Conservation (phyloP, 495 filamentous ascomycete genomes). For the Aspergillus sclerotioniger region DNA sequence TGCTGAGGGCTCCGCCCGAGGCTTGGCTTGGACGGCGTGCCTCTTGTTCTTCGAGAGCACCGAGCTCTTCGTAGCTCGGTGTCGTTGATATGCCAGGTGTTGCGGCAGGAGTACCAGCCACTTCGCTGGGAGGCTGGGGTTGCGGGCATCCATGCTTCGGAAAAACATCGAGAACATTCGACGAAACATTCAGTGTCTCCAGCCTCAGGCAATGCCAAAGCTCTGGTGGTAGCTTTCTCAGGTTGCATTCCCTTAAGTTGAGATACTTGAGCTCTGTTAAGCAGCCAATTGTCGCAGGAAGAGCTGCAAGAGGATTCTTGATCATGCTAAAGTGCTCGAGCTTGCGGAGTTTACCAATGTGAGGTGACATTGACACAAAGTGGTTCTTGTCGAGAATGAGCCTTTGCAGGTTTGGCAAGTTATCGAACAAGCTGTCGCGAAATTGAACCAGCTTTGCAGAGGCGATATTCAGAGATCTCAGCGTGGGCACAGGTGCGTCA, state of each 20-base stretch:
- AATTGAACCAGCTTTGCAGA: constrained; percentile 83
- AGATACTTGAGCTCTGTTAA: constrained; percentile 79
- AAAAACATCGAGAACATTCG: constrained; percentile 85
- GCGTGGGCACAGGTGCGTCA: constrained; percentile 67
- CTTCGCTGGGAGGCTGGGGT: constrained; percentile 56
- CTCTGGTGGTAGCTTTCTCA: constrained; percentile 82
- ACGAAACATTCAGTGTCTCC: constrained; percentile 90
- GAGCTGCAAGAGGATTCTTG: constrained; percentile 76
- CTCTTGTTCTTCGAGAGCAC: constrained; percentile 60
- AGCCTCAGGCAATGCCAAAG: constrained; percentile 88
- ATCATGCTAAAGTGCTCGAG: constrained; percentile 93
- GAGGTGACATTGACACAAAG: constrained; percentile 79
- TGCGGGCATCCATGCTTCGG: constrained; percentile 73
- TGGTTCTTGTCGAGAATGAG: constrained; percentile 93
- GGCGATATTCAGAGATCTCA: constrained; percentile 83
- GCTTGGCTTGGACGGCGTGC: constrained; percentile 79
- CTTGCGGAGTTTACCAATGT: constrained; percentile 78
- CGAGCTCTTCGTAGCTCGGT: constrained; percentile 77
- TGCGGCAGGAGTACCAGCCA: constrained; percentile 44
- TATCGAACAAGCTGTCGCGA: constrained; percentile 79
- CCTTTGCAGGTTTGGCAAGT: constrained; percentile 79
- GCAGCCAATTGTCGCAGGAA: constrained; percentile 83
- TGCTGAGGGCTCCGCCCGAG: constrained; percentile 70
- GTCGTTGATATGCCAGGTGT: constrained; percentile 53
- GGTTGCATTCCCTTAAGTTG: constrained; percentile 88